These are phyloP conservation scores for Epichloe gansuensis DNA, from an alignment of 2,329 filamentous ascomycete species.

Conservation along the genomic window DNA sequence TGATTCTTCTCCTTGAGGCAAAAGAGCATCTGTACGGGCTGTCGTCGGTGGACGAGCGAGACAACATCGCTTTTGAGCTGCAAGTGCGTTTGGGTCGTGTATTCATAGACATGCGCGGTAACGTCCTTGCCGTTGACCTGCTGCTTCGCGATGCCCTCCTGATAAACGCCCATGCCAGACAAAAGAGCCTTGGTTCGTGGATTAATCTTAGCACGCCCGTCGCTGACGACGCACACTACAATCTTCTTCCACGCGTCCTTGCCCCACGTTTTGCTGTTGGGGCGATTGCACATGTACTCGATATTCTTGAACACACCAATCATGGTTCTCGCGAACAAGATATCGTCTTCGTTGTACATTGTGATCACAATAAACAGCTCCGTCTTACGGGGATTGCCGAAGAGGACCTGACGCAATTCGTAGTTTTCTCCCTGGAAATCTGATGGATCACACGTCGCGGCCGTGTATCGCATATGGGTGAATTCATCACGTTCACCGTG, in stretches of 20 bases:
- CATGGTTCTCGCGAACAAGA: slow-evolving; percentile 91
- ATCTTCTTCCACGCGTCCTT: slow-evolving; percentile 99
- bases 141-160: slow-evolving; percentile 97
- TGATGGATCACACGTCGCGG: slow-evolving; percentile 83
- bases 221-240: slow-evolving; percentile 92
- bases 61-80: slow-evolving; percentile 86
- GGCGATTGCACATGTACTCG: slow-evolving; percentile 91
- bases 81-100: slow-evolving; percentile 75
- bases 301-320: slow-evolving; percentile 97
- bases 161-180: slow-evolving; percentile 89
- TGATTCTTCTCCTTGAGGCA: slow-evolving; percentile 99
- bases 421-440: slow-evolving; percentile 85
- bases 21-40: slow-evolving; percentile 93
- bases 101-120: slow-evolving; percentile 95
- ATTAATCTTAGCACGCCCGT: slow-evolving; percentile 95
- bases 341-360: slow-evolving; percentile 99
- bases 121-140: slow-evolving; percentile 95
- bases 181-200: slow-evolving; percentile 77
- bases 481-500: slow-evolving; percentile 89
- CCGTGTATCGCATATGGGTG: slow-evolving; percentile 85
- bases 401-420: slow-evolving; percentile 79
- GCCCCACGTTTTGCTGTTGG: slow-evolving; percentile 93
- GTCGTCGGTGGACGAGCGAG: slow-evolving; percentile 67
- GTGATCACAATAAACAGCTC: slow-evolving; percentile 94
- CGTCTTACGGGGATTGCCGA: slow-evolving; percentile 83